phyloP scores from a whole-genome alignment of 176 grass and related monocot species.

The Cocos nucifera region DNA sequence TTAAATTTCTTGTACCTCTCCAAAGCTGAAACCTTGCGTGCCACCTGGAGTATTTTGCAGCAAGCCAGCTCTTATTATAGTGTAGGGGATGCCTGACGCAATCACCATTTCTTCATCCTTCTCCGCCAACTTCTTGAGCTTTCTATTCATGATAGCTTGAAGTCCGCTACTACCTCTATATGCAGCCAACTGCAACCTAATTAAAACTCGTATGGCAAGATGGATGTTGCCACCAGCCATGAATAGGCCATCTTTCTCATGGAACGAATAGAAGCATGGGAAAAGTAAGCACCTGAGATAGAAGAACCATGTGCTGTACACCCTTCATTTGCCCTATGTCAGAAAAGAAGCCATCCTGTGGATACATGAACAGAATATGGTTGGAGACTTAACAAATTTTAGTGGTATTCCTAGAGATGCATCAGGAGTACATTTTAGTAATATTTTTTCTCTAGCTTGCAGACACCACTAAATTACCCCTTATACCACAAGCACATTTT shows the following conservation, averaged over 20 bases:
- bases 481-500: too few relatives aligned
- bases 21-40: conserved; percentile 59
- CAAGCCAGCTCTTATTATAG: conserved; percentile 62
- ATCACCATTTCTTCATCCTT: conserved; percentile 66
- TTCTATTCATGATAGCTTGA: conserved; percentile 75
- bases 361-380: too few relatives aligned
- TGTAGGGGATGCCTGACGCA: conserved; percentile 61
- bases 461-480: too few relatives aligned
- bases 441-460: too few relatives aligned
- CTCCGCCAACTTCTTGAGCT: conserved; percentile 60
- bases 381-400: too few relatives aligned
- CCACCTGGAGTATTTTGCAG: conserved; percentile 62
- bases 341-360: conserved; percentile 79
- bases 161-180: conserved; percentile 72
- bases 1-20: conserved; percentile 37
- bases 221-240: conserved; percentile 12
- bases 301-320: conserved; percentile 71
- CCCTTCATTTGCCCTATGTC: conserved; percentile 41
- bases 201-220: conserved; percentile 47
- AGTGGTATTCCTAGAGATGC: too few relatives aligned
- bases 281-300: conserved; percentile 71
- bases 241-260: neutral
- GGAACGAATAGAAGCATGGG: neutral
- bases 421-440: too few relatives aligned
- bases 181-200: conserved; percentile 64